These are phyloP conservation scores for Neonectria magnoliae DNA, from an alignment of 2,329 filamentous ascomycete genomes.

Conservation along the genomic window DNA sequence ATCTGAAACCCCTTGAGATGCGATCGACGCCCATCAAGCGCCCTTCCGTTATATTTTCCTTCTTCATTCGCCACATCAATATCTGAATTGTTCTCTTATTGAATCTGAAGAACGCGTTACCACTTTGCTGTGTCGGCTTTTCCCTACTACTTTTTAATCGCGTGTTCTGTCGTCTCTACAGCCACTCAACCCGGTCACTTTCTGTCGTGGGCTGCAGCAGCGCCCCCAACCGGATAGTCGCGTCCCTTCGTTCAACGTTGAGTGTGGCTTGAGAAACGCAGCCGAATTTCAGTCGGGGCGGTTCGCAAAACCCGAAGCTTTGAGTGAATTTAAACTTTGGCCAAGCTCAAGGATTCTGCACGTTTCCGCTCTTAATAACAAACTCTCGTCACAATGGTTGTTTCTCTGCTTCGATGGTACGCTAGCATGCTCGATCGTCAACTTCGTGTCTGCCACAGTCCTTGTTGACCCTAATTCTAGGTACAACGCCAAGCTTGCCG, in stretches of 20 bases:
- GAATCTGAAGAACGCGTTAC: neutral
- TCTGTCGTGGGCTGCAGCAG: conserved; percentile 13
- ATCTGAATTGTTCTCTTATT: conserved; percentile 21
- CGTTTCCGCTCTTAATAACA: conserved; percentile 2
- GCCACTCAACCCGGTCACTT: neutral
- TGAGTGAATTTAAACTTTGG: conserved; percentile 31
- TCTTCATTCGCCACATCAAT: conserved; percentile 25
- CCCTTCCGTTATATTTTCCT: conserved; percentile 29
- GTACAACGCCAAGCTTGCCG: conserved; percentile 87
- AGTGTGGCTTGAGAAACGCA: conserved; percentile 32
- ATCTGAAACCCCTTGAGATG: conserved; percentile 29
- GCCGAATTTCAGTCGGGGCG: conserved; percentile 20
- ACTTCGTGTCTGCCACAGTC: neutral
- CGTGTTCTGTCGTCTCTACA: neutral
- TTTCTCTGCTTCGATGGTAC: conserved; percentile 47
- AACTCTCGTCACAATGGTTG: conserved; percentile 33
- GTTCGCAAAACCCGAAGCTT: conserved; percentile 15
- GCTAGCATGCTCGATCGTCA: conserved; percentile 17
- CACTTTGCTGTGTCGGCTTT: neutral
- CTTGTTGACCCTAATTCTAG: conserved; percentile 55
- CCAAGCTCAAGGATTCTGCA: conserved; percentile 13
- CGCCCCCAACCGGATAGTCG: conserved; percentile 27
- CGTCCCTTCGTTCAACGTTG: conserved; percentile 28
- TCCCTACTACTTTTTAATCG: conserved; percentile 15
- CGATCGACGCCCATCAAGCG: conserved; percentile 31